Evolutionary conservation across 495 filamentous ascomycete genomes (phyloP).

Genomic region (Talaromyces wortmannii): DNA sequence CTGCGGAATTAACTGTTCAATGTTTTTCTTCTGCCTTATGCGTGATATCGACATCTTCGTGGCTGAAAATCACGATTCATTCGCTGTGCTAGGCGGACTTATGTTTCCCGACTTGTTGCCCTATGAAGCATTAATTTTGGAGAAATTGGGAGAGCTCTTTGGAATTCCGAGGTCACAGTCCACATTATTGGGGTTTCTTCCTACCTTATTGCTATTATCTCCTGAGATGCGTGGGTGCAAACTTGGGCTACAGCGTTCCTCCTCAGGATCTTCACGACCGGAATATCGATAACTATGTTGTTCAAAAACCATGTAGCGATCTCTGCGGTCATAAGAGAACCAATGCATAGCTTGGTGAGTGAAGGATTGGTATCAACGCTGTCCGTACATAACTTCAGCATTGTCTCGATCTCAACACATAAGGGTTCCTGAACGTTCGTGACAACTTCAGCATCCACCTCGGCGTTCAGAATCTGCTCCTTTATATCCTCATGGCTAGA

Average conservation of each 20-base stretch:
- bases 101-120: too few species aligned
- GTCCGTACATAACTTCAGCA: not conserved
- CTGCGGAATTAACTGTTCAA: too few species aligned
- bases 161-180: too few species aligned
- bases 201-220: slow-evolving; percentile 3
- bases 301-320: slow-evolving; percentile 8
- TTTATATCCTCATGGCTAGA: not conserved
- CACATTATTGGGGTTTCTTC: not conserved
- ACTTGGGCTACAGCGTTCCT: slow-evolving; percentile 1
- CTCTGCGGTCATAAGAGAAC: slow-evolving; percentile 6
- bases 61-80: too few species aligned
- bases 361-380: slow-evolving; percentile 1
- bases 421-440: not conserved
- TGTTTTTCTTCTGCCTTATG: too few species aligned
- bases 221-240: not conserved
- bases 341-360: slow-evolving; percentile 4
- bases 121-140: too few species aligned
- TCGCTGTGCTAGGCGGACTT: too few species aligned
- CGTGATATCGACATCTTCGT: too few species aligned
- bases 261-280: slow-evolving; percentile 7
- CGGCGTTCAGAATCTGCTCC: not conserved
- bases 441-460: slow-evolving; percentile 1
- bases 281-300: slow-evolving; percentile 6
- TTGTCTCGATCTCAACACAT: slow-evolving; percentile 2
- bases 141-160: too few species aligned